Percentiles rank a stretch among this genome's conserved stretches.
phyloP scores from a whole-genome alignment of 805 yeast species.

The Kuraishia cidri region DNA sequence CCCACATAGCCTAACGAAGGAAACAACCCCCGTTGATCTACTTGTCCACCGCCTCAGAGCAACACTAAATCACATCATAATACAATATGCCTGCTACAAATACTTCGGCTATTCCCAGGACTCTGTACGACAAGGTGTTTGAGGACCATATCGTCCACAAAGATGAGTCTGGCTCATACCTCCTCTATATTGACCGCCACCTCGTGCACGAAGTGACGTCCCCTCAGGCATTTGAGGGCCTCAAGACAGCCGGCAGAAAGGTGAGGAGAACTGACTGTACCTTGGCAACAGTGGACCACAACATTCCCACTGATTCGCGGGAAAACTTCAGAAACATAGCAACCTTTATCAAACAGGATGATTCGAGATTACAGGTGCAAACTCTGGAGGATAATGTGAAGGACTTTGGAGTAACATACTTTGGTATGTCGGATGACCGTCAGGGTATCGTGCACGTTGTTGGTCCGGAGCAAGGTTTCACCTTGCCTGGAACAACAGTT shows the following conservation, averaged over 20 bases:
- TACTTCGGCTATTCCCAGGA: too few species aligned
- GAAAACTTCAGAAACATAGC: constrained; percentile 61
- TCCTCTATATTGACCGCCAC: constrained; percentile 93
- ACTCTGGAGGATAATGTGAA: constrained; percentile 91
- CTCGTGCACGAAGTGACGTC: constrained; percentile 98
- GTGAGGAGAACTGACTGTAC: constrained; percentile 94
- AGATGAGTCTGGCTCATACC: constrained; percentile 80
- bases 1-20: too few species aligned
- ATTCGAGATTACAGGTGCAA: constrained; percentile 85
- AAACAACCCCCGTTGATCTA: too few species aligned
- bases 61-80: too few species aligned
- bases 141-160: constrained; percentile 89
- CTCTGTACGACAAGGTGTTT: constrained; percentile 94
- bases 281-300: constrained; percentile 92
- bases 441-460: constrained; percentile 98
- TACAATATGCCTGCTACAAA: too few species aligned
- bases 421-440: constrained; percentile 90
- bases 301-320: constrained; percentile 93
- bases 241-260: constrained; percentile 74
- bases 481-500: constrained; percentile 96
- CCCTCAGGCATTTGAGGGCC: constrained; percentile 98
- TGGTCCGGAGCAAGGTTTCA: constrained; percentile 99
- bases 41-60: too few species aligned
- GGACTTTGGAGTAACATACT: constrained; percentile 82
- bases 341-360: constrained; percentile 81